These are phyloP conservation scores for Fusarium torulosum DNA, from an alignment of 2,329 filamentous ascomycete genomes.

Conservation along the genomic window DNA sequence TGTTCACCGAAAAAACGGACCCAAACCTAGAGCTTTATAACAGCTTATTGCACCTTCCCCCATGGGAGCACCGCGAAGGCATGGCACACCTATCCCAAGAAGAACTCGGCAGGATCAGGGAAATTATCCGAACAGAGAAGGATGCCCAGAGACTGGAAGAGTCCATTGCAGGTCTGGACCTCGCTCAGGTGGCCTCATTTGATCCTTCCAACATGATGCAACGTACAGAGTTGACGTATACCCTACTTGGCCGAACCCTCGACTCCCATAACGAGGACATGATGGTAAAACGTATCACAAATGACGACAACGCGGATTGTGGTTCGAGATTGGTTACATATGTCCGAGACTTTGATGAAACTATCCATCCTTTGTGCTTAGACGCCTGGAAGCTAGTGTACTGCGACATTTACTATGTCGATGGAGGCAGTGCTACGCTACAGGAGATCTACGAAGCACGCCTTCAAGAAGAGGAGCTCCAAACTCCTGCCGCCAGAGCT, in stretches of 20 bases:
- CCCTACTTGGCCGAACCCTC: slow-evolving; percentile 24
- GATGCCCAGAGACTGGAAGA: slow-evolving; percentile 3
- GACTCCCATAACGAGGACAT: not conserved
- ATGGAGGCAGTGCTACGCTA: slow-evolving; percentile 1
- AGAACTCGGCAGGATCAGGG: slow-evolving; percentile 3
- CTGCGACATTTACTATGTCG: slow-evolving; percentile 29
- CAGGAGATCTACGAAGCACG: slow-evolving; percentile 18
- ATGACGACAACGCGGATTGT: not conserved
- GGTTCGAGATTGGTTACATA: not conserved
- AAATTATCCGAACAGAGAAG: not conserved
- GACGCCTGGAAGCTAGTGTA: slow-evolving; percentile 33
- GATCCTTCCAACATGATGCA: slow-evolving; percentile 13
- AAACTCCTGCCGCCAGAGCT: slow-evolving; percentile 13
- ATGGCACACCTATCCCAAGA: not conserved
- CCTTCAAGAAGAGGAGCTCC: slow-evolving; percentile 30
- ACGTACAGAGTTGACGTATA: not conserved
- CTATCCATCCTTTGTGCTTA: not conserved
- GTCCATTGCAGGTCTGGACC: slow-evolving; percentile 19
- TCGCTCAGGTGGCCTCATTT: slow-evolving; percentile 17
- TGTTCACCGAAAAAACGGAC: slow-evolving; percentile 18
- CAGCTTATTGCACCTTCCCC: slow-evolving; percentile 13
- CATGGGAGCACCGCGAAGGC: not conserved
- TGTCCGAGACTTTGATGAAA: slow-evolving; percentile 3
- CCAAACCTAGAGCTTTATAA: slow-evolving; percentile 16
- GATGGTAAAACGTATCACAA: slow-evolving; percentile 19